Evolutionary conservation across 2,329 filamentous ascomycete species (phyloP).

Genomic region (Verticillium albo-atrum): DNA sequence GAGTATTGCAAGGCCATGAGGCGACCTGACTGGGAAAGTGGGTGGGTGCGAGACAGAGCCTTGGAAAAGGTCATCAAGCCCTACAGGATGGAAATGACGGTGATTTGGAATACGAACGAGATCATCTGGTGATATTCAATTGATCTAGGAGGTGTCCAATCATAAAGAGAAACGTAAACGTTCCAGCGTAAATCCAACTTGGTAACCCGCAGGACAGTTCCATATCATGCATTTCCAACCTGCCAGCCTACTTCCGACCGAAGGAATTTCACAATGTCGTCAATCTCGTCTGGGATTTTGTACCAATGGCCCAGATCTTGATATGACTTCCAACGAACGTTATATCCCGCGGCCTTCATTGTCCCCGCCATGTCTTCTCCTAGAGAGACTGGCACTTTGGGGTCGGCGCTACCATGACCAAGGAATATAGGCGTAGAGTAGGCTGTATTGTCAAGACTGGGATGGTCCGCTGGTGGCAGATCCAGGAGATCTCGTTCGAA

Average conservation of each 20-base stretch:
- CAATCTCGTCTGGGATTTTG: conserved; percentile 40
- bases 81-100: too few species aligned
- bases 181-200: too few species aligned
- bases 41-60: too few species aligned
- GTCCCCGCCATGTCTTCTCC: conserved; percentile 24
- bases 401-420: conserved; percentile 35
- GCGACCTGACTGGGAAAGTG: too few species aligned
- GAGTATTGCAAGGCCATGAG: too few species aligned
- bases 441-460: conserved; percentile 6
- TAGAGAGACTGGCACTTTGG: conserved; percentile 26
- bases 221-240: too few species aligned
- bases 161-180: too few species aligned
- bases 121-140: too few species aligned
- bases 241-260: background rate
- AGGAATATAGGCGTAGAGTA: conserved; percentile 34
- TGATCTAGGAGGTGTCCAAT: too few species aligned
- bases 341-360: conserved; percentile 24
- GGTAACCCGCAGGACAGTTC: too few species aligned
- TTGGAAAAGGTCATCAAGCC: too few species aligned
- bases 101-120: too few species aligned
- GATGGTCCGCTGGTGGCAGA: conserved; percentile 15
- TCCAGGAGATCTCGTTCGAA: conserved; percentile 25
- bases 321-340: conserved; percentile 35
- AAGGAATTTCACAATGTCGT: conserved; percentile 29
- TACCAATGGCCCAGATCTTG: conserved; percentile 41